phyloP scores from a whole-genome alignment of 1,139 yeast species.

The Magnusiomyces fungicola region DNA sequence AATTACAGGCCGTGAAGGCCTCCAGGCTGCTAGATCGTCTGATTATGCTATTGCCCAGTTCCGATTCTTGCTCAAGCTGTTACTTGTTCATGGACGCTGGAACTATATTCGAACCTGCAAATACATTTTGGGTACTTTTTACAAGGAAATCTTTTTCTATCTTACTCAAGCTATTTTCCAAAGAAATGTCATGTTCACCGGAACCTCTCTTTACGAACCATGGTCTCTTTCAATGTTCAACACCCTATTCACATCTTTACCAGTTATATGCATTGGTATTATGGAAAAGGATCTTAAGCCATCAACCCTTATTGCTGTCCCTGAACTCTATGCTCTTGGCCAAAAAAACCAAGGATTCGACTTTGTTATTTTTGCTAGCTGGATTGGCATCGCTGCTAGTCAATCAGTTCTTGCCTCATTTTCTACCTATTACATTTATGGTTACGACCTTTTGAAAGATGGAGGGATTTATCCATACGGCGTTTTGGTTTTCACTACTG shows the following conservation, averaged over 20 bases:
- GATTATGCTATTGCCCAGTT: constrained; percentile 96
- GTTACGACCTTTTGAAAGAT: constrained; percentile 53
- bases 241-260: constrained; percentile 86
- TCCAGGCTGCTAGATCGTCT: constrained; percentile 92
- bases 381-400: constrained; percentile 73
- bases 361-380: constrained; percentile 55
- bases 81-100: constrained; percentile 92
- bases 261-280: constrained; percentile 91
- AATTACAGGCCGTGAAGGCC: constrained; percentile 92
- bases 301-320: constrained; percentile 81
- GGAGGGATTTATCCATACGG: constrained; percentile 80
- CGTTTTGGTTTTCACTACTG: constrained; percentile 60
- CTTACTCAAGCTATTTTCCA: constrained; percentile 85
- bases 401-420: constrained; percentile 72
- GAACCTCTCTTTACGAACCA: constrained; percentile 86
- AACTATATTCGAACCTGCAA: constrained; percentile 88
- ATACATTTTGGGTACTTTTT: constrained; percentile 88
- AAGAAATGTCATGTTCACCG: constrained; percentile 80
- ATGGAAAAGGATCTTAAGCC: constrained; percentile 88
- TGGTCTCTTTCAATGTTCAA: constrained; percentile 98
- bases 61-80: constrained; percentile 67
- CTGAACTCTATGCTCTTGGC: constrained; percentile 79
- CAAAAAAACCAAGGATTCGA: constrained; percentile 71
- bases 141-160: constrained; percentile 86
- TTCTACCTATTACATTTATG: constrained; percentile 60